Percentiles rank a stretch among this genome's conserved stretches.
These are phyloP conservation scores for Beta lomatogona DNA, from an alignment of 179 eudicot genomes.

Conservation along the genomic window DNA sequence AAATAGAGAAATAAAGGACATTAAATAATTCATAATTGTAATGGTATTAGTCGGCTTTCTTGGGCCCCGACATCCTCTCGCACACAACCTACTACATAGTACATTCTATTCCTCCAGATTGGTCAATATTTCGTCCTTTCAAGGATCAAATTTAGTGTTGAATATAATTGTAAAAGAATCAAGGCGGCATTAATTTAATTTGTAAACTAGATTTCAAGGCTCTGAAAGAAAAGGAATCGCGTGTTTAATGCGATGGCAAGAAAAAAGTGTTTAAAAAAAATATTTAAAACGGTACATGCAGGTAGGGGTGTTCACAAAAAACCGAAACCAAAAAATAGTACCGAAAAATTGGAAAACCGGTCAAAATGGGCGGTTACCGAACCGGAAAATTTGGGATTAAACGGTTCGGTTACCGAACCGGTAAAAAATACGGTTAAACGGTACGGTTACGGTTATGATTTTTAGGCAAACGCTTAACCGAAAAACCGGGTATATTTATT, in stretches of 20 bases:
- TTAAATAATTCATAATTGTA: background rate
- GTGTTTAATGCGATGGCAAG: background rate
- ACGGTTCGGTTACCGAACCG: too few species aligned
- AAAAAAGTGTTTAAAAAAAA: background rate
- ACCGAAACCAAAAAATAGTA: too few species aligned
- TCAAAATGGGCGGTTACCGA: too few species aligned
- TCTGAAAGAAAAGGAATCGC: background rate
- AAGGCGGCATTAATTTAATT: background rate
- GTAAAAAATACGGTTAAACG: too few species aligned
- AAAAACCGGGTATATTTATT: too few species aligned
- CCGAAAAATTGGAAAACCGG: too few species aligned
- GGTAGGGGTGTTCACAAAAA: too few species aligned
- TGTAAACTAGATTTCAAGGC: background rate
- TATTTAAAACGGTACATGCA: too few species aligned
- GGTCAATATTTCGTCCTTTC: conserved; percentile 15
- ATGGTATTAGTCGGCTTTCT: background rate
- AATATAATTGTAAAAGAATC: background rate
- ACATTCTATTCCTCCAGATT: background rate
- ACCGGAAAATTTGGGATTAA: too few species aligned
- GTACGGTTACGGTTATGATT: too few species aligned
- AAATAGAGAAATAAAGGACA: background rate
- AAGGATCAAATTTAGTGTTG: background rate
- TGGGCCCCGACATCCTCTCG: background rate
- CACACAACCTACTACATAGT: background rate
- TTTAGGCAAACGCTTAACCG: too few species aligned